Evolutionary conservation across 371 early-diverging fungal species (phyloP).

Genomic region (Circinella umbellata): DNA sequence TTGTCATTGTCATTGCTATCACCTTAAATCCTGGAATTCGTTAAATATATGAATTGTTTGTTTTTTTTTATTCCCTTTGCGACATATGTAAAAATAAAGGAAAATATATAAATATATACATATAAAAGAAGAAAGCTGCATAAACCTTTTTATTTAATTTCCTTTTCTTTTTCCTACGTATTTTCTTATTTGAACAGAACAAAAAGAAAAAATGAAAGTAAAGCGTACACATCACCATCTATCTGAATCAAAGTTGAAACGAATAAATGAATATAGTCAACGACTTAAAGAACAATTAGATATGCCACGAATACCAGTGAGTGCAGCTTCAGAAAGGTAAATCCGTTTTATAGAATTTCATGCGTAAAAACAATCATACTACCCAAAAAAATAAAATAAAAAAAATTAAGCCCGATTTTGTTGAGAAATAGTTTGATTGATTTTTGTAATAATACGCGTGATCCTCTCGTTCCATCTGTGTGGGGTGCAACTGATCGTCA

Average conservation of each 20-base stretch:
- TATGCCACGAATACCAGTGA: slow-evolving; percentile 77
- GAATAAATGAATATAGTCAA: slow-evolving; percentile 76
- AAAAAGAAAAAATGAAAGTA: background rate
- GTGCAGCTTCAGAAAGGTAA: slow-evolving; percentile 62
- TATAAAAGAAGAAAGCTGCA: background rate
- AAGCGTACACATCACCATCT: slow-evolving; percentile 13
- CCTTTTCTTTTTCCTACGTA: background rate
- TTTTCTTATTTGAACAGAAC: background rate
- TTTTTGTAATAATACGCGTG: slow-evolving; percentile 25
- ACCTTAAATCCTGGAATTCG: background rate
- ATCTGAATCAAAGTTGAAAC: slow-evolving; percentile 71
- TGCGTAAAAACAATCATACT: too few species aligned
- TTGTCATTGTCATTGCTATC: slow-evolving; percentile 9
- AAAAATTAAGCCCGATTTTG: too few species aligned
- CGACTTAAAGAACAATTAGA: slow-evolving; percentile 81
- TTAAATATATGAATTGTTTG: slow-evolving; percentile 4
- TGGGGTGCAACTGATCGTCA: slow-evolving; percentile 26
- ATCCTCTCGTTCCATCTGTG: slow-evolving; percentile 31
- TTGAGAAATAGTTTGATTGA: slow-evolving; percentile 22
- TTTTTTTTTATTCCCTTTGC: background rate
- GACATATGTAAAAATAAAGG: too few species aligned
- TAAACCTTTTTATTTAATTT: background rate
- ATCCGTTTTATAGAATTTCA: background rate
- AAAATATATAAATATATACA: background rate
- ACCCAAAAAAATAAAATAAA: background rate